Evolutionary conservation across 2,329 filamentous ascomycete species (phyloP).

Genomic region (Colletotrichum somersetense): DNA sequence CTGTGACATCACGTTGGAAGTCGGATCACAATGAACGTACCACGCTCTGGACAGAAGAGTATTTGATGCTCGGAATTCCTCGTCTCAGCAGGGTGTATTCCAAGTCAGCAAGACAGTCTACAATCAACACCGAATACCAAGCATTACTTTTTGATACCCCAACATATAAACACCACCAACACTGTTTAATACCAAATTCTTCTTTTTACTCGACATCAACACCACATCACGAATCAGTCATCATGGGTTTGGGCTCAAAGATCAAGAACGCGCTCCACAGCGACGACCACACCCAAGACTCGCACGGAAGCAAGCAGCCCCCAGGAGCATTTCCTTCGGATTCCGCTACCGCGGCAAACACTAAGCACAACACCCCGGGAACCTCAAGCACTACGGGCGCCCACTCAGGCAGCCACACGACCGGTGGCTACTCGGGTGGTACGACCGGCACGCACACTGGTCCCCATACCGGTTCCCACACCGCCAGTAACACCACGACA

Average conservation of each 20-base stretch:
- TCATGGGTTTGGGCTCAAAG: slow-evolving; percentile 42
- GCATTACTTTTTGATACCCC: slow-evolving; percentile 11
- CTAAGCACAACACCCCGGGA: slow-evolving; percentile 24
- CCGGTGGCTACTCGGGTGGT: slow-evolving; percentile 10
- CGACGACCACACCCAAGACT: slow-evolving; percentile 25
- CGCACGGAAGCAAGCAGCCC: slow-evolving; percentile 27
- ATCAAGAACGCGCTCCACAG: slow-evolving; percentile 42
- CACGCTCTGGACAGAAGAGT: not conserved
- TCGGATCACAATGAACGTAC: not conserved
- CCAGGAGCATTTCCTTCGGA: slow-evolving; percentile 40
- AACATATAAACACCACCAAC: not conserved
- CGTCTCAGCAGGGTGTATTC: not conserved
- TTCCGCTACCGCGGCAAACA: slow-evolving; percentile 8
- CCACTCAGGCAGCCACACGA: slow-evolving; percentile 13
- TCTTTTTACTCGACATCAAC: not conserved
- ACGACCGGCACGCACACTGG: slow-evolving; percentile 26
- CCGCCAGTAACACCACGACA: slow-evolving; percentile 19
- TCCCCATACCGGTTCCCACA: slow-evolving; percentile 3
- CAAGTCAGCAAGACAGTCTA: not conserved
- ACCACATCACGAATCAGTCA: slow-evolving; percentile 15
- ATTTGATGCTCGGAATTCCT: slow-evolving; percentile 27
- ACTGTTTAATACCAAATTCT: not conserved
- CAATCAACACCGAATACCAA: slow-evolving; percentile 5
- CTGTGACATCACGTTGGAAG: slow-evolving; percentile 31
- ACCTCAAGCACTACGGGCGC: slow-evolving; percentile 3